A percentile compares a stretch with the other conserved stretches of the same genome.
These are phyloP conservation scores for Spergularia azorica DNA, from an alignment of 179 eudicot species.

Conservation along the genomic window DNA sequence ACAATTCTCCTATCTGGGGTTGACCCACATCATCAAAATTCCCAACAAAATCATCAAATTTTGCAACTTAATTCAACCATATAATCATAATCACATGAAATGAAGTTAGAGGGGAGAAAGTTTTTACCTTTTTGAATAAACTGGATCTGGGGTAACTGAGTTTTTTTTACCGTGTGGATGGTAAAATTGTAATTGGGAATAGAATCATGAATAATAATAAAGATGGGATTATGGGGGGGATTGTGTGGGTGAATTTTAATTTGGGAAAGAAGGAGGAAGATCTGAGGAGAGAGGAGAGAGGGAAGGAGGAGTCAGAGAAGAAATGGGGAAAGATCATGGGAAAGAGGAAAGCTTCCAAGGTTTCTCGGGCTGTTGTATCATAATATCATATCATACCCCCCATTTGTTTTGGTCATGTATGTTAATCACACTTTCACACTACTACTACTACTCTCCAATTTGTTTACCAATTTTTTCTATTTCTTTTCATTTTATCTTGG, in stretches of 20 bases:
- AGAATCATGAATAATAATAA: too few species aligned
- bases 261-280: conserved; percentile 6
- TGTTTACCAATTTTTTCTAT: too few species aligned
- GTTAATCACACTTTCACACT: too few species aligned
- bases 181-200: too few species aligned
- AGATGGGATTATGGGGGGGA: not conserved
- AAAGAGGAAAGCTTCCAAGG: conserved; percentile 34
- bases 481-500: too few species aligned
- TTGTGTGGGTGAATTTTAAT: not conserved
- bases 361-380: conserved; percentile 11
- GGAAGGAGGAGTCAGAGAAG: not conserved
- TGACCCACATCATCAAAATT: conserved; percentile 27
- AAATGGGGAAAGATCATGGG: conserved; percentile 13
- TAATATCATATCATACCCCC: too few species aligned
- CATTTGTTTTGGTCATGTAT: too few species aligned
- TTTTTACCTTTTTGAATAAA: not conserved
- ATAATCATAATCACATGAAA: not conserved
- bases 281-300: not conserved
- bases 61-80: not conserved
- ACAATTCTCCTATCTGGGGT: conserved; percentile 26
- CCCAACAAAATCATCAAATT: conserved; percentile 4
- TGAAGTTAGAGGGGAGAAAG: not conserved
- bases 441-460: too few species aligned
- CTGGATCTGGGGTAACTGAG: conserved; percentile 24
- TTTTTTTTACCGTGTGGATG: not conserved